These are phyloP conservation scores for Saxophila tyrrhenica DNA, from an alignment of 495 filamentous ascomycete genomes.

Conservation along the genomic window DNA sequence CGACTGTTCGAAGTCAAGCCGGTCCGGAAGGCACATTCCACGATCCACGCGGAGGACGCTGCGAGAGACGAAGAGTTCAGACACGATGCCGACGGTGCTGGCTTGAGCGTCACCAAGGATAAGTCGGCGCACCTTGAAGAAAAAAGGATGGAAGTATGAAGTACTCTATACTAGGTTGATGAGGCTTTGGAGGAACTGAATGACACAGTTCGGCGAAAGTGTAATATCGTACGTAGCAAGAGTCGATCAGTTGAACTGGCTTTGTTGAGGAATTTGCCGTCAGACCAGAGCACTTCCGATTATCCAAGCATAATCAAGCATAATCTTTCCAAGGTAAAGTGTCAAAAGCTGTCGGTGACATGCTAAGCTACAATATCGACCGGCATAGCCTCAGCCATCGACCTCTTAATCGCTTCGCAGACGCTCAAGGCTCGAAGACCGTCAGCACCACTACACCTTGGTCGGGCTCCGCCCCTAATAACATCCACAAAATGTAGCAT, in stretches of 20 bases:
- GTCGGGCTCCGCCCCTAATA: constrained; percentile 33
- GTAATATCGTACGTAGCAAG: too few relatives aligned
- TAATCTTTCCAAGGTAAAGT: too few relatives aligned
- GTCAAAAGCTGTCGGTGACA: too few relatives aligned
- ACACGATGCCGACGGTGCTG: constrained; percentile 36
- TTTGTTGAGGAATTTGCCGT: too few relatives aligned
- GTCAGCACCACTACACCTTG: constrained; percentile 22
- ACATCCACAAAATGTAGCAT: constrained; percentile 46
- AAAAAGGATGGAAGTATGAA: constrained; percentile 1
- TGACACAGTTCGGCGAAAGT: too few relatives aligned
- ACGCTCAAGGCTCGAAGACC: constrained; percentile 23
- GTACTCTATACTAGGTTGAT: too few relatives aligned
- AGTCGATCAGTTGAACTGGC: too few relatives aligned
- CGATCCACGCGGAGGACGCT: constrained; percentile 30
- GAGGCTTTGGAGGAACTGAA: too few relatives aligned
- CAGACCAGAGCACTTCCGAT: too few relatives aligned
- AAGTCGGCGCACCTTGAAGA: constrained; percentile 24
- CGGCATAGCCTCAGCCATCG: constrained; percentile 8
- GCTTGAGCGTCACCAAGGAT: constrained; percentile 20
- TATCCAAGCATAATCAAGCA: too few relatives aligned
- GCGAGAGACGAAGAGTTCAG: constrained; percentile 42
- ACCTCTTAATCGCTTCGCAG: constrained; percentile 24
- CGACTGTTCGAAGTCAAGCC: constrained; percentile 48
- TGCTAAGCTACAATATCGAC: constrained; percentile 2
- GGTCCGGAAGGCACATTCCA: constrained; percentile 36